Conservation (phyloP, 257 asterid genomes). For the Buddleja alternifolia region DNA sequence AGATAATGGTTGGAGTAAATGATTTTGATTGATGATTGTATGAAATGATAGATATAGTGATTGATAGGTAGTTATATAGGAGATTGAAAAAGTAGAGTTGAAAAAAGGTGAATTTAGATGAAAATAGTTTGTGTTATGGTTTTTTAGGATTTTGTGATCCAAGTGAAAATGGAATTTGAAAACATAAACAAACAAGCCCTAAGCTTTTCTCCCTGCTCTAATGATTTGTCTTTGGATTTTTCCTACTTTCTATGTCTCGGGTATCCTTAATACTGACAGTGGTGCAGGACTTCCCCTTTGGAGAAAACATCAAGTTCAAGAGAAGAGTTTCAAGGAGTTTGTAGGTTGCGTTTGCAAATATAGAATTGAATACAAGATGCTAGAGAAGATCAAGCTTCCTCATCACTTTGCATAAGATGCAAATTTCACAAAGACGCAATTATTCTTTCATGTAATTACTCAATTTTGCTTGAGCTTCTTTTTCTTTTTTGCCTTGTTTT, state of each 20-base stretch:
- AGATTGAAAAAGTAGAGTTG: no score
- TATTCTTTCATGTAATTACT: conserved; percentile 35
- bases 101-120: no score
- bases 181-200: no score
- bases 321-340: not conserved
- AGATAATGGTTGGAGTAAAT: no score
- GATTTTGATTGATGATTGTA: no score
- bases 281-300: conserved; percentile 27
- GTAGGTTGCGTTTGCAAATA: not conserved
- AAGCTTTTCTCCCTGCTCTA: no score
- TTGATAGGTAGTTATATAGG: no score
- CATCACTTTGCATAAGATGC: conserved; percentile 16
- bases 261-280: not conserved
- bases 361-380: not conserved
- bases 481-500: not conserved
- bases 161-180: no score
- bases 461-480: conserved; percentile 1
- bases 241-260: not conserved
- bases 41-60: no score
- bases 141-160: no score
- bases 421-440: not conserved
- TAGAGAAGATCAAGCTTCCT: conserved; percentile 15
- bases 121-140: no score
- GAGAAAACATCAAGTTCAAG: conserved; percentile 6
- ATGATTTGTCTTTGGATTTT: not conserved